Evolutionary conservation across 495 filamentous ascomycete species (phyloP), one percentile per base, ranked within the genome.

Genomic region (Annulohypoxylon moriforme): DNA sequence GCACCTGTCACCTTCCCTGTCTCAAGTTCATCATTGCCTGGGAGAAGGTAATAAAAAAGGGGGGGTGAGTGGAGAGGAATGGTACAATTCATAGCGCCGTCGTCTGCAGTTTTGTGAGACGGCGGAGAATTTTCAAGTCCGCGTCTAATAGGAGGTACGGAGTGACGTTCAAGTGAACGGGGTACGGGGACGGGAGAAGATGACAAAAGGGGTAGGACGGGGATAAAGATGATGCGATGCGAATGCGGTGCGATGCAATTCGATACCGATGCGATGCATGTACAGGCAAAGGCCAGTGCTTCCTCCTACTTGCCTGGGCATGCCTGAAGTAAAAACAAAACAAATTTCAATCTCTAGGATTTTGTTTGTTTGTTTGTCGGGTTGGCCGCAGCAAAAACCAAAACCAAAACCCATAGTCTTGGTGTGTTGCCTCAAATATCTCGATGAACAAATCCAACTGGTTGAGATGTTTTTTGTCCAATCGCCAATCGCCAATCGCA

Each of bases 401-500:
- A 14, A 14, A 14, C 36, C 14, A n/a, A n/a, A n/a, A n/a, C n/a
- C n/a, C n/a, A n/a, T n/a, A 4, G 46, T 65, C 57, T 69, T 64
- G 72, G 58, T 74, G 72, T 71, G 72, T 71, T 68, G 72, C 72
- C 72, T 74, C 72, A 71, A 63, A 60, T 60, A 62, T 74, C 42
- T 36, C n/a, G 68, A 63, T 72, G 62, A 62, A 38, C 58, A 46
- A 65, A 68, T 76, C 44, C 76, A 76, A 75, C 67, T 76, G 76
- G 76, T 70, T 64, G 66, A 71, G 67, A 34, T 29, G 14, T 63
- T 69, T 69, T 68, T 66, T 50, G 68, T 59, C 59, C 53, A 71
- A 71, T 71, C 67, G 67, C 70, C 58, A 68, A 72, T 70, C 73
- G 60, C 69, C 75, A 74, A 77, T 77, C 36, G 64, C 73, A 75